Evolutionary conservation across 1,139 yeast species (phyloP).

Genomic region (Arxiozyma slooffiae): DNA sequence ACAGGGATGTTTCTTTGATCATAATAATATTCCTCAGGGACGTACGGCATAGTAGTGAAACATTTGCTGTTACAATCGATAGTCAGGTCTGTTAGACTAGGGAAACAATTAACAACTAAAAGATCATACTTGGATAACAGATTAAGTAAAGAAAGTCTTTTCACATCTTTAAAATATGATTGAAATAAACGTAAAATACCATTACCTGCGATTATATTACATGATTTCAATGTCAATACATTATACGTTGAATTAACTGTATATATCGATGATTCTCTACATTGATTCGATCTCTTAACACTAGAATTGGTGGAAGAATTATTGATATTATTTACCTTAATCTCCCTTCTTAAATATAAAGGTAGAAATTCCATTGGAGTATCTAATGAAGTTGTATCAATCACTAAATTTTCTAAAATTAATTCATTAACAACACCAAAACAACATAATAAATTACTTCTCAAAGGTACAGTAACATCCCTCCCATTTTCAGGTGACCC

Average conservation of each 20-base stretch:
- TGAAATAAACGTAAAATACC: constrained; percentile 29
- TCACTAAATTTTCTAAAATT: constrained; percentile 39
- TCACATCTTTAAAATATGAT: constrained; percentile 35
- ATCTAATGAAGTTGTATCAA: constrained; percentile 35
- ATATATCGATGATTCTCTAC: constrained; percentile 13
- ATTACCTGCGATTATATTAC: constrained; percentile 31
- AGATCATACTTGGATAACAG: constrained; percentile 39
- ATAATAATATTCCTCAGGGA: constrained; percentile 21
- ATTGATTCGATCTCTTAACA: neutral
- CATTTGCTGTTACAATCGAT: constrained; percentile 43
- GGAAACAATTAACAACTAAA: constrained; percentile 41
- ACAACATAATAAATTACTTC: constrained; percentile 34
- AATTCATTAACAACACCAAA: constrained; percentile 41
- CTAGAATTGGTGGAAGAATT: neutral
- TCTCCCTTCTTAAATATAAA: constrained; percentile 18
- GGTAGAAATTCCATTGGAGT: constrained; percentile 32
- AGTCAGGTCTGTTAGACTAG: constrained; percentile 30
- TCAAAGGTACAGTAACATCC: constrained; percentile 25
- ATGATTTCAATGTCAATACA: constrained; percentile 26
- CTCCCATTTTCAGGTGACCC: constrained; percentile 13
- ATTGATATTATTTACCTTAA: neutral
- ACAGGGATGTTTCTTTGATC: constrained; percentile 8
- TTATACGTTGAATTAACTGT: constrained; percentile 30
- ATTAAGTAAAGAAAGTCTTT: constrained; percentile 32
- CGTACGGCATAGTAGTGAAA: constrained; percentile 30